phyloP scores from a whole-genome alignment of 2,329 filamentous ascomycete genomes.

The Capronia americana region DNA sequence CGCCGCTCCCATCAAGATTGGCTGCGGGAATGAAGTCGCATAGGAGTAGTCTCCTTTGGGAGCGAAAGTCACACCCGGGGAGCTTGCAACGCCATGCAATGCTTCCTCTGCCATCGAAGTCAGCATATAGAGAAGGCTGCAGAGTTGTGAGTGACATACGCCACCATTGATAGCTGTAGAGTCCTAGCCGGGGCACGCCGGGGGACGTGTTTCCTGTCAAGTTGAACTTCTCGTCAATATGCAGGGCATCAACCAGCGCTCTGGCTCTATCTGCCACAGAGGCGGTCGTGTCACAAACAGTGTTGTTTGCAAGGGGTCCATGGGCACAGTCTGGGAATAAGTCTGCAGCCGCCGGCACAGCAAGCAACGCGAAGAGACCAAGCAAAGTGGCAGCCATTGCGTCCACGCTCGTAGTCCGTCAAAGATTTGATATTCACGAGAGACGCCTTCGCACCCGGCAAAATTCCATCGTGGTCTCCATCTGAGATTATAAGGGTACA shows the following conservation, averaged over 20 bases:
- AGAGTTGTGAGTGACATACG: slow-evolving; percentile 14
- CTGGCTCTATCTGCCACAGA: slow-evolving; percentile 50
- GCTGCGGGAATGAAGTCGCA: slow-evolving; percentile 70
- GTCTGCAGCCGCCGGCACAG: slow-evolving; percentile 23
- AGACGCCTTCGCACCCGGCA: slow-evolving; percentile 6
- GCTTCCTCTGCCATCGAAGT: slow-evolving; percentile 44
- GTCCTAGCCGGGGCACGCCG: slow-evolving; percentile 62
- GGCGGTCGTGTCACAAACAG: slow-evolving; percentile 58
- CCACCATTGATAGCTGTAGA: slow-evolving; percentile 60
- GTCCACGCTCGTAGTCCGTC: neutral
- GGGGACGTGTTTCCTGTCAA: slow-evolving; percentile 56
- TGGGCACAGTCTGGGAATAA: slow-evolving; percentile 56
- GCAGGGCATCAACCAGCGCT: slow-evolving; percentile 60
- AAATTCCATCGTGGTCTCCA: slow-evolving; percentile 6
- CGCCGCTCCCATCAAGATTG: slow-evolving; percentile 66
- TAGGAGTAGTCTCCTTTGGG: slow-evolving; percentile 60
- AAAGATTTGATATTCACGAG: neutral
- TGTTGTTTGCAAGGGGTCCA: slow-evolving; percentile 58
- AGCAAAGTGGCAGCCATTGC: slow-evolving; percentile 24
- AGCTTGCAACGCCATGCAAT: slow-evolving; percentile 65
- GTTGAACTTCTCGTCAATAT: slow-evolving; percentile 62
- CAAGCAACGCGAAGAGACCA: slow-evolving; percentile 21
- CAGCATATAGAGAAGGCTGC: slow-evolving; percentile 1
- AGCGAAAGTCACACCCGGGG: slow-evolving; percentile 63
- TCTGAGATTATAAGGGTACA: slow-evolving; percentile 2